Percentiles rank a stretch among this genome's conserved stretches.
These are phyloP conservation scores for Venturia effusa DNA, from an alignment of 2,329 filamentous ascomycete genomes.

Conservation along the genomic window DNA sequence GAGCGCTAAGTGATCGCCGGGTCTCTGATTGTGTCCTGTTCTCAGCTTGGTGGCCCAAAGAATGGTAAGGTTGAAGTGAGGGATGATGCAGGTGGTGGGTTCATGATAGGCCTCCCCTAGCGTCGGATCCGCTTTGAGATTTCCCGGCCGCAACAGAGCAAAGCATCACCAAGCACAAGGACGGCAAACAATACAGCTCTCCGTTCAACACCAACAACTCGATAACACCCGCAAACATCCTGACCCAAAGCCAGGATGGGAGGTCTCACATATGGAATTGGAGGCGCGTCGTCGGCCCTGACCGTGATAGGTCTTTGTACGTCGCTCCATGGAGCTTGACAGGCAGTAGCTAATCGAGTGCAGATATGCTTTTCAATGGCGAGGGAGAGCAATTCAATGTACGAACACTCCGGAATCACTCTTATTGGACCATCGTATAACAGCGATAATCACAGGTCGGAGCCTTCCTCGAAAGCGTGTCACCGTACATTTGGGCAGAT, in stretches of 20 bases:
- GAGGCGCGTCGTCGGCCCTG: constrained; percentile 57
- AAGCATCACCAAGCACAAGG: not conserved
- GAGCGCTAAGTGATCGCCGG: constrained; percentile 11
- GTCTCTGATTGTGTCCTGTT: constrained; percentile 14
- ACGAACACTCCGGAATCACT: constrained; percentile 23
- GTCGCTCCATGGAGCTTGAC: constrained; percentile 21
- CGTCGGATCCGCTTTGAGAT: not conserved
- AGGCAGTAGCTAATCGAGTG: constrained; percentile 18
- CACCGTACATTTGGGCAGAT: constrained; percentile 87
- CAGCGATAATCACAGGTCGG: constrained; percentile 52
- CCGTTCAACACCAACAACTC: not conserved
- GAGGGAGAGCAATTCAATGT: constrained; percentile 95
- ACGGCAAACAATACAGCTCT: not conserved
- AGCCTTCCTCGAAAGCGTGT: constrained; percentile 85
- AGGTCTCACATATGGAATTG: constrained; percentile 62
- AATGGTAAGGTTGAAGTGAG: not conserved
- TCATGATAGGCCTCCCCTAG: not conserved
- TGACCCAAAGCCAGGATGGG: constrained; percentile 33
- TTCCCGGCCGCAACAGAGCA: not conserved
- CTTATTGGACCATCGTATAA: constrained; percentile 8
- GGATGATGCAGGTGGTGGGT: not conserved
- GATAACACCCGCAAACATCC: not conserved
- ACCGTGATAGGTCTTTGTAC: constrained; percentile 69
- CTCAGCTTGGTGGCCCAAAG: not conserved
- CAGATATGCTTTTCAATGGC: constrained; percentile 98